Base-by-base conservation (phyloP, 371 early-diverging fungal genomes). In the Batkoa obscura region DNA sequence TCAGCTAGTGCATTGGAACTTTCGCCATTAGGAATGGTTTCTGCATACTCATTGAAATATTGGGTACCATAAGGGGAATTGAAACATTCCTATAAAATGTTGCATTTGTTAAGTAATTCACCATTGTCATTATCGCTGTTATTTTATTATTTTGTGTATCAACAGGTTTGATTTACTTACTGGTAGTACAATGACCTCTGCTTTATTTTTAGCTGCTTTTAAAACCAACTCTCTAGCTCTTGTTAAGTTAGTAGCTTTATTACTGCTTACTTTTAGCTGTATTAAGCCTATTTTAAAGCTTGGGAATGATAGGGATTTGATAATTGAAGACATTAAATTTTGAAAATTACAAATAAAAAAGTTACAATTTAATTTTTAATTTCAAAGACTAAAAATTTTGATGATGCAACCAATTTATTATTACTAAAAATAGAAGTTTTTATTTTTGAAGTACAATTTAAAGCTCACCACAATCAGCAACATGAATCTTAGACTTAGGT, bases 1-100 rank as follows among this genome's bases (percentile, higher is more conserved):
- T 62, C 59, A 0, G 87, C 76, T 15, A 94, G 71, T 51, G 83
- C 84, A 34, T 63, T 64, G 35, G 73, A 62, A 8, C 83, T 75
- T 23, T 70, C 71, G 52, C 84, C 72, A 10, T 64, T 62, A 23
- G 76, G 69, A 42, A 86, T 69, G 42, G 67, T 61, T 57, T 84
- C 83, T 36, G 90, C 80, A 56, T 81, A 81, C 43, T 86, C 73
- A 9, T 81, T 76, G 66, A 97, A 97, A 72, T 75, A 81, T 13
- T 76, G 64, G 2, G 88, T 86, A 1, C 94, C 94, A 66, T 94
- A 96, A 13, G 94, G 93, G 15, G 88, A 89, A 66, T 96, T 94
- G 74, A 93, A 94, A 68, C 93, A 90, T 75, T 96, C 88, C 81
- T 76, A 62, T 6, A 39, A 51, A 43, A 30, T 35, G 37, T 10